Evolutionary conservation across 495 filamentous ascomycete species (phyloP), one percentile per base, ranked within the genome.

Genomic region (Penicillium longicatenatum): DNA sequence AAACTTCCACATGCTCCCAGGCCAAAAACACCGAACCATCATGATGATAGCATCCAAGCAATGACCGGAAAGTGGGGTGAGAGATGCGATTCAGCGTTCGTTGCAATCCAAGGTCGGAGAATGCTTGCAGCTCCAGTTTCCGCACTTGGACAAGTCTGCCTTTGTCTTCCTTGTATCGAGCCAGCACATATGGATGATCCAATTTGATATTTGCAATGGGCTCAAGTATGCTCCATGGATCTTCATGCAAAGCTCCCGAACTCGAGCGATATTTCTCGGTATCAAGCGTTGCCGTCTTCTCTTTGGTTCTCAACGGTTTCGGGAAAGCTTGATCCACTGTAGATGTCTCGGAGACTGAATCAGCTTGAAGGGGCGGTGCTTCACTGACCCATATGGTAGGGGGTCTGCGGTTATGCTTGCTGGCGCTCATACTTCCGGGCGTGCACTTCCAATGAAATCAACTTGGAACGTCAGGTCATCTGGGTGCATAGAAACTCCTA

Each of bases 1-100:
- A 52, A 20, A 58, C 39, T 42, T 58, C 55, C 17, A 52, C 41
- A 41, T 17, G 41, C 26, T 58, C 55, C 55, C 17, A 59, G 4
- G 50, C 30, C 26, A 59, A 50, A 8, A 43, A 54, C 12, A 26
- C 35, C 12, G 37, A 44, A 17, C 30, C 8, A 20, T 7, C 22
- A 30, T 59, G 37, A 5, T 54, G 44, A 29, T 59, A 59, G 22
- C 10, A 45, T 45, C 54, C 51, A 20, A 39, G 35, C 14, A 60
- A 37, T 3, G 16, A 39, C 14, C 46, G 19, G 10, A 60, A 55
- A 22, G 26, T 51, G 9, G 46, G 42, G 47, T 60, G 46, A 37
- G 12, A 30, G 22, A 60, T 29, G 30, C 29, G 37, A 30, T 55
- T 43, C n/a, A 52, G 52, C 39, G 54, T 24, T 41, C 39, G 52